phyloP scores from a whole-genome alignment of 2,329 filamentous ascomycete genomes.

The Fusarium chlamydosporum region DNA sequence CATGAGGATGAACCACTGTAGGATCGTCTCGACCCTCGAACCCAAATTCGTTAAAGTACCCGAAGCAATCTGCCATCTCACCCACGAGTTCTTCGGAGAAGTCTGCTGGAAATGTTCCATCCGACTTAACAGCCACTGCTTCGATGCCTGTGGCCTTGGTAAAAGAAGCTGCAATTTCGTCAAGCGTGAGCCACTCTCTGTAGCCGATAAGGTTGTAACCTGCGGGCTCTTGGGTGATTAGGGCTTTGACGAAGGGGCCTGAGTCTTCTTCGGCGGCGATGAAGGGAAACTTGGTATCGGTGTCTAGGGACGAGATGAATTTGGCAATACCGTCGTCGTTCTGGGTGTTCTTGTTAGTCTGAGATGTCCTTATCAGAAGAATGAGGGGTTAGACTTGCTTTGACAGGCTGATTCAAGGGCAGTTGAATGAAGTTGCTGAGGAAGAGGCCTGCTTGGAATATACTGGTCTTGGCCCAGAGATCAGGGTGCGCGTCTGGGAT shows the following conservation, averaged over 20 bases:
- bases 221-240: conserved; percentile 34
- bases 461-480: conserved; percentile 46
- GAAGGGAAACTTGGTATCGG: conserved; percentile 41
- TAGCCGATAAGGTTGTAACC: conserved; percentile 46
- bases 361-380: fast-evolving
- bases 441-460: conserved; percentile 38
- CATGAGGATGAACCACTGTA: conserved; percentile 26
- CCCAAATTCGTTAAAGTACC: conserved; percentile 35
- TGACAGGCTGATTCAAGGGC: conserved; percentile 14
- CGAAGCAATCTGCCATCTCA: conserved; percentile 30
- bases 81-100: conserved; percentile 6
- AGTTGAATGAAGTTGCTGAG: conserved; percentile 32
- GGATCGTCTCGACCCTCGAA: conserved; percentile 38
- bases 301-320: conserved; percentile 34
- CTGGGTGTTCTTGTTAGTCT: conserved; percentile 12
- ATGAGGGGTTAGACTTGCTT: background rate
- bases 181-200: conserved; percentile 42
- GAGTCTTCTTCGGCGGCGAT: conserved; percentile 49
- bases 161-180: conserved; percentile 40
- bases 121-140: conserved; percentile 4
- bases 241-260: conserved; percentile 44
- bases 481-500: conserved; percentile 26
- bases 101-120: background rate
- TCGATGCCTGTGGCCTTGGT: conserved; percentile 32
- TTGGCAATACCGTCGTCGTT: conserved; percentile 36